Base-by-base conservation (phyloP, 352 stramenopile species). In the Globisporangium okanoganense region DNA sequence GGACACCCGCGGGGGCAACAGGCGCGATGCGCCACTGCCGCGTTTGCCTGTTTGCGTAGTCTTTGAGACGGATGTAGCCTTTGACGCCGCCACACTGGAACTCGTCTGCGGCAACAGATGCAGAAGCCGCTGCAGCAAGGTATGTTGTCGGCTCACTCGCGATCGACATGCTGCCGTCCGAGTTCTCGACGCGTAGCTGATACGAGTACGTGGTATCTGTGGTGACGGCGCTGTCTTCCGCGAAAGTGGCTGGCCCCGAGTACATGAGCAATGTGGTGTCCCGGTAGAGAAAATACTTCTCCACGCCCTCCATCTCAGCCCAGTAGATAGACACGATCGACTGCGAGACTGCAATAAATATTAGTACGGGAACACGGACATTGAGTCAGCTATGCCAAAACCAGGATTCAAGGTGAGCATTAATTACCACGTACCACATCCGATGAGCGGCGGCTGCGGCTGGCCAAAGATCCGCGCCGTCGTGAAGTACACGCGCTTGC, bases 1-100 rank as follows among this genome's bases (percentile, higher is more conserved):
- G 13, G 25, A 85, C 44, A 0, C 61, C 59, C 0, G 62, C 47
- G 20, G 75, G 63, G 12, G 53, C 49, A 3, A 48, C 20, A 9
- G 69, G 73, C 6, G 47, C 55, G 20, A 89, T 75, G 5, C 64
- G 75, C 77, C 79, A 89, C n/a, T 54, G 61, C 10, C 75, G 72
- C 3, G 56, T 25, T 24, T 68, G 68, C 0, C 41, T 56, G 29
- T 86, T 78, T 0, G 56, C 41, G 29, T 89, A 89, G 44, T 77
- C 66, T 4, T 67, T 57, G 25, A 78, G 66, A 18, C 67, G 70
- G 14, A 83, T 72, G 20, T 70, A 47, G 16, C 74, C 74, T 63
- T 66, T 72, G 14, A 50, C 54, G 5, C 70, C 68, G 3, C 50
- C 38, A 20, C 72, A 83, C 47, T 75, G 56, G 10, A 80, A 77